Conservation (phyloP, 192 early-diverging fungal species). For the Coemansia brasiliensis region DNA sequence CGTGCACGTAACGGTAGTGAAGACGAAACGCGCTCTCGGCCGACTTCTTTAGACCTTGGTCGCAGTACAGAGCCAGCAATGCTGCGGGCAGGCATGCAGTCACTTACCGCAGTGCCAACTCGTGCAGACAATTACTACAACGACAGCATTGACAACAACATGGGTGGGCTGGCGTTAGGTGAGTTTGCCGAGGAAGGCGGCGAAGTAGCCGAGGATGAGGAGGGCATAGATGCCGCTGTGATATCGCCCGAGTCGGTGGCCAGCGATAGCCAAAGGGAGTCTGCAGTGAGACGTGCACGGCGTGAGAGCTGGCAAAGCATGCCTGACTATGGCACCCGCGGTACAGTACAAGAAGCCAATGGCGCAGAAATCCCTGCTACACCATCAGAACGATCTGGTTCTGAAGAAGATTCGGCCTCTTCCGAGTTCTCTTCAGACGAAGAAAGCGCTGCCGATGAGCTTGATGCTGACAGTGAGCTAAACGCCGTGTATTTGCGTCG, state of each 20-base stretch:
- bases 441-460: conserved; percentile 12
- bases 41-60: conserved; percentile 40
- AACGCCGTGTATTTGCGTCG: conserved; percentile 57
- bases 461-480: conserved; percentile 40
- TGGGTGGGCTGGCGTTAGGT: conserved; percentile 41
- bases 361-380: neutral
- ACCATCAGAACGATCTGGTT: neutral
- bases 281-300: conserved; percentile 3
- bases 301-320: conserved; percentile 48
- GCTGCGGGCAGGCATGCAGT: conserved; percentile 32
- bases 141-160: neutral
- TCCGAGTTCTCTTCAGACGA: conserved; percentile 24
- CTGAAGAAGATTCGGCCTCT: neutral
- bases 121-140: conserved; percentile 11
- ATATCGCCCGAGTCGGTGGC: conserved; percentile 16
- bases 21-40: conserved; percentile 42
- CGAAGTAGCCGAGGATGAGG: conserved; percentile 40
- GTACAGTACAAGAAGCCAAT: neutral
- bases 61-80: conserved; percentile 13
- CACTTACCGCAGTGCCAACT: conserved; percentile 34
- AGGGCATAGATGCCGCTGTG: conserved; percentile 22
- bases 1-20: conserved; percentile 44
- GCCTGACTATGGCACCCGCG: conserved; percentile 14
- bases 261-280: conserved; percentile 7
- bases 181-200: conserved; percentile 43